Percentiles rank a stretch among this genome's conserved stretches.
Evolutionary conservation across 805 yeast genomes (phyloP).

Genomic region (Candida sonorensis): DNA sequence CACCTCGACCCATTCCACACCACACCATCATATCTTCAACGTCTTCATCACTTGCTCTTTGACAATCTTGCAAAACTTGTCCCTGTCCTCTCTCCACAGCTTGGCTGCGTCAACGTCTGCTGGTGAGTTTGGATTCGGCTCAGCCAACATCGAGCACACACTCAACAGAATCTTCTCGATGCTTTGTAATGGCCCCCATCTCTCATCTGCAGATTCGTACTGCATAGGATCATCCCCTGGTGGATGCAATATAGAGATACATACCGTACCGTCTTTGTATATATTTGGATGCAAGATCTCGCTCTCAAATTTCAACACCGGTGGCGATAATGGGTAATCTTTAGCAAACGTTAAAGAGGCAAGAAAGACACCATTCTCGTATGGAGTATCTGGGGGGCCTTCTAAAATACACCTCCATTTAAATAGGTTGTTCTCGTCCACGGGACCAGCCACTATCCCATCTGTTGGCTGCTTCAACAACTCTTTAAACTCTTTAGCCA

Average conservation of each 20-base stretch:
- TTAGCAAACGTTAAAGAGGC: conserved; percentile 39
- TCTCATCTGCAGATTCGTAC: conserved; percentile 90
- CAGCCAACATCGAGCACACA: conserved; percentile 84
- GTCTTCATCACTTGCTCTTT: conserved; percentile 61
- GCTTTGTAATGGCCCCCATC: conserved; percentile 91
- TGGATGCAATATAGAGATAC: conserved; percentile 90
- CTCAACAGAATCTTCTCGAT: conserved; percentile 88
- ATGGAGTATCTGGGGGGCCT: conserved; percentile 52
- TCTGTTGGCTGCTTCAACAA: conserved; percentile 84
- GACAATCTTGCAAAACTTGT: conserved; percentile 59
- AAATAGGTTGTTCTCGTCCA: conserved; percentile 47
- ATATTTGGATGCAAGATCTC: conserved; percentile 90
- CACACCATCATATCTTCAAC: conserved; percentile 68
- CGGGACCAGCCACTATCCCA: conserved; percentile 92
- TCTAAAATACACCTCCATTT: conserved; percentile 47
- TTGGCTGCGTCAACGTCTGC: conserved; percentile 96
- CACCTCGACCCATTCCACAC: no score
- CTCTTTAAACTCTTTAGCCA: conserved; percentile 85
- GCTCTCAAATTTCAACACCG: conserved; percentile 58
- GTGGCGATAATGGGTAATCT: conserved; percentile 58
- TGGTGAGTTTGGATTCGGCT: conserved; percentile 89
- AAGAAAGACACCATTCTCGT: conserved; percentile 49
- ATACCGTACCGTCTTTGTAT: conserved; percentile 90
- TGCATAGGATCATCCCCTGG: conserved; percentile 97
- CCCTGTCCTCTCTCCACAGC: conserved; percentile 78